phyloP scores from a whole-genome alignment of 148 eudicot species.

The Persicaria maculosa region DNA sequence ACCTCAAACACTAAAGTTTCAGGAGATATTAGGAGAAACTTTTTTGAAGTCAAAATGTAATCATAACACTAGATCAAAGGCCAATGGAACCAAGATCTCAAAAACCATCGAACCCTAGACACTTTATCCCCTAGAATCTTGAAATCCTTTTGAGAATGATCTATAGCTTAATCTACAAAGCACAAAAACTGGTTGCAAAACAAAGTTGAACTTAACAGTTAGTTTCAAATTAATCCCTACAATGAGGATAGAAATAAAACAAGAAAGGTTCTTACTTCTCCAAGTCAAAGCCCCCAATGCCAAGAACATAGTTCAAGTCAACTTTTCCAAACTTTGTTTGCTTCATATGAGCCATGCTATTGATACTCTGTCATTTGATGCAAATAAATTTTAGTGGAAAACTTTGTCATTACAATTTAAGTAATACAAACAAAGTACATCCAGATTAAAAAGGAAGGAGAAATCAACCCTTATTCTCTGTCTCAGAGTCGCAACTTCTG shows the following conservation, averaged over 20 bases:
- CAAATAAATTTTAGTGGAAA: conserved; percentile 6
- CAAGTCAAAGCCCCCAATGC: conserved; percentile 95
- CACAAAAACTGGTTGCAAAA: background rate
- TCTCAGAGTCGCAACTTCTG: conserved; percentile 50
- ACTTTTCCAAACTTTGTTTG: conserved; percentile 77
- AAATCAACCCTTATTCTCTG: conserved; percentile 71
- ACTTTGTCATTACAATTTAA: background rate
- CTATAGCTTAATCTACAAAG: background rate
- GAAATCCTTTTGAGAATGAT: background rate
- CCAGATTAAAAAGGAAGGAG: background rate
- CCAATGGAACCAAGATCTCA: background rate
- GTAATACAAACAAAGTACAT: background rate
- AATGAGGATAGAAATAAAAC: background rate
- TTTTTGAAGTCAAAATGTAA: background rate
- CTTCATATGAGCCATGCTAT: conserved; percentile 71
- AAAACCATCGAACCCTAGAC: background rate
- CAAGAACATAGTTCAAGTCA: conserved; percentile 92
- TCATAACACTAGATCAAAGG: background rate
- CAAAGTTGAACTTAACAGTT: background rate
- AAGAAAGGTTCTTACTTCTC: conserved; percentile 51
- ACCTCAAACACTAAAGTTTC: background rate
- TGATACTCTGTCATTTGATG: conserved; percentile 52
- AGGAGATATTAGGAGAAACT: background rate
- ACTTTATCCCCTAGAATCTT: background rate
- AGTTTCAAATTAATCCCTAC: background rate